A percentile compares a stretch with the other conserved stretches of the same genome.
These are phyloP conservation scores for Coemansia sp. DNA, from an alignment of 192 early-diverging fungal species.

Conservation along the genomic window DNA sequence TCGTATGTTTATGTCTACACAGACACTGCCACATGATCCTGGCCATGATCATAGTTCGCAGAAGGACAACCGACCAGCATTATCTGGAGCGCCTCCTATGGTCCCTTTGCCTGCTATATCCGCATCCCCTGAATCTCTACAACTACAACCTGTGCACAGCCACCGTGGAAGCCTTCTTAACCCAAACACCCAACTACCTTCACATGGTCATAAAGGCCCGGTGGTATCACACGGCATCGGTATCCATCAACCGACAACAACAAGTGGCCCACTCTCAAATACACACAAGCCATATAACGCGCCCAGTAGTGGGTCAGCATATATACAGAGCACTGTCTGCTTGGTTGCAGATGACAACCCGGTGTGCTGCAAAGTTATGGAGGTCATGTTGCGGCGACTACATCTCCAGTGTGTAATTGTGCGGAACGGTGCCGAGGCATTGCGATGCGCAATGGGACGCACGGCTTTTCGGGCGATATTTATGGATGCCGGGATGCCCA, in stretches of 20 bases:
- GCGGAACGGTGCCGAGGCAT: constrained; percentile 88
- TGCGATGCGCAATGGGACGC: constrained; percentile 85
- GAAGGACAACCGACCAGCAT: constrained; percentile 1
- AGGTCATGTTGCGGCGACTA: constrained; percentile 78
- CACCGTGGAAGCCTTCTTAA: constrained; percentile 45
- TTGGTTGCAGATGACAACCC: constrained; percentile 94
- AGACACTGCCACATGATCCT: background rate
- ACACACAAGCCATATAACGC: background rate
- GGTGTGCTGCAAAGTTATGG: constrained; percentile 84
- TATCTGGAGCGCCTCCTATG: background rate
- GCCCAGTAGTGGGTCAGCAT: background rate
- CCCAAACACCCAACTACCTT: constrained; percentile 7
- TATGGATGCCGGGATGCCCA: constrained; percentile 93
- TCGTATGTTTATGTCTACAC: background rate
- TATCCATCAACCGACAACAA: background rate
- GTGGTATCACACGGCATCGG: background rate
- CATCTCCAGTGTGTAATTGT: constrained; percentile 83
- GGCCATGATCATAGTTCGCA: background rate
- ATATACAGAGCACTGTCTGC: constrained; percentile 50
- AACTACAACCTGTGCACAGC: constrained; percentile 3
- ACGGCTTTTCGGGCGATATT: constrained; percentile 93
- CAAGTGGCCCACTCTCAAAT: background rate
- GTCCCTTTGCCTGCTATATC: background rate
- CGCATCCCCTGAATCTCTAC: background rate
- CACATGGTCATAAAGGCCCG: background rate